Conservation (phyloP, 106 monocot genomes). For the Dendrobium nobile region DNA sequence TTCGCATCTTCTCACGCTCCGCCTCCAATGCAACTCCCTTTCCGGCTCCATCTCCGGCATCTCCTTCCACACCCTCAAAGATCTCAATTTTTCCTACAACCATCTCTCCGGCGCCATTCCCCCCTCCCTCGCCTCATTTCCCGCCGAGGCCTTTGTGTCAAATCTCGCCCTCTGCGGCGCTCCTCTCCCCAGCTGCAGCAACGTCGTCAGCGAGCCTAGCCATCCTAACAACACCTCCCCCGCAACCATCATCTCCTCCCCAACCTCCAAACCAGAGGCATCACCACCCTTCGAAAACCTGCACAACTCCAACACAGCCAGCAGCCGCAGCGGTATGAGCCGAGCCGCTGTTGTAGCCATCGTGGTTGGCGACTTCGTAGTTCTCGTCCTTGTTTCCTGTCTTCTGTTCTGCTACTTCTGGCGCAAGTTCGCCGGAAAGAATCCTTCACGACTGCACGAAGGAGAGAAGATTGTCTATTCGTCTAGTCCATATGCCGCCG, state of each 20-base stretch:
- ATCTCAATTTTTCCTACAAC: constrained; percentile 66
- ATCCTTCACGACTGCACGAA: constrained; percentile 41
- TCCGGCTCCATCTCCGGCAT: constrained; percentile 53
- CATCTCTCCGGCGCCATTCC: constrained; percentile 55
- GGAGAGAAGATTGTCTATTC: constrained; percentile 82
- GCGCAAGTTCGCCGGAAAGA: constrained; percentile 43
- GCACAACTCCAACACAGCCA: neutral
- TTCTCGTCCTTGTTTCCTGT: constrained; percentile 42
- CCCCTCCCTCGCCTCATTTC: constrained; percentile 34
- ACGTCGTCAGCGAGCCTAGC: constrained; percentile 30
- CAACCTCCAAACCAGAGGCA: constrained; percentile 38
- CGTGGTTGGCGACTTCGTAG: constrained; percentile 64
- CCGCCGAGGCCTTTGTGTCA: constrained; percentile 30
- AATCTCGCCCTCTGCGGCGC: constrained; percentile 66
- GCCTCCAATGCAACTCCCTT: constrained; percentile 56
- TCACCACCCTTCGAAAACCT: neutral
- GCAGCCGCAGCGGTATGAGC: constrained; percentile 37
- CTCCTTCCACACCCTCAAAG: constrained; percentile 43
- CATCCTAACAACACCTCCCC: constrained; percentile 11
- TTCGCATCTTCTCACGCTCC: constrained; percentile 60
- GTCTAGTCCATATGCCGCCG: constrained; percentile 45
- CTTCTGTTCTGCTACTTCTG: constrained; percentile 90
- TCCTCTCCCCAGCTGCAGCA: constrained; percentile 35
- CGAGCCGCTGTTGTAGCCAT: constrained; percentile 49
- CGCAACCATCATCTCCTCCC: constrained; percentile 38